phyloP scores from a whole-genome alignment of 2,329 filamentous ascomycete genomes.

The Colletotrichum tropicale region DNA sequence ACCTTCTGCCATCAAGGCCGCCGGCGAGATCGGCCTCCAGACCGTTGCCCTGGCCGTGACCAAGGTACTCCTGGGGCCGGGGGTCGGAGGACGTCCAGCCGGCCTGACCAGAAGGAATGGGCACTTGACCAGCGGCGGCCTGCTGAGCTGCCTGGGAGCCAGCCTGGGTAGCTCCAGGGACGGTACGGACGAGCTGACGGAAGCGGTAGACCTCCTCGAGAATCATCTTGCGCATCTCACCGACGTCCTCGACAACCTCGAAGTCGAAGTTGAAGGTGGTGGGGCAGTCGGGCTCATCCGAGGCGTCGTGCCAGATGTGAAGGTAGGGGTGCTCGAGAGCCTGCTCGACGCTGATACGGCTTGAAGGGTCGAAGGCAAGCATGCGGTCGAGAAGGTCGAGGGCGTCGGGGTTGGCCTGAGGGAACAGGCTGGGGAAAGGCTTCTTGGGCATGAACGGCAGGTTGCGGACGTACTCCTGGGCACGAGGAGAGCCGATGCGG shows the following conservation, averaged over 20 bases:
- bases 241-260: slow-evolving; percentile 94
- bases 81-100: slow-evolving; percentile 67
- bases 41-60: slow-evolving; percentile 42
- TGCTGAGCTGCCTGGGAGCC: slow-evolving; percentile 37
- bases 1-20: slow-evolving; percentile 55
- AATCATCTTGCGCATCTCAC: slow-evolving; percentile 96
- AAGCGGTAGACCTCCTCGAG: slow-evolving; percentile 92
- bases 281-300: slow-evolving; percentile 92
- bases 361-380: slow-evolving; percentile 95
- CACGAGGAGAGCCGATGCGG: slow-evolving; percentile 92
- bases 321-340: slow-evolving; percentile 97
- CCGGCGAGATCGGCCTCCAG: slow-evolving; percentile 65
- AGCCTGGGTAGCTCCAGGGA: slow-evolving; percentile 40
- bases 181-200: slow-evolving; percentile 66
- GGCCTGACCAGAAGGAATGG: slow-evolving; percentile 52
- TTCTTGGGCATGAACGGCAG: slow-evolving; percentile 94
- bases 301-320: slow-evolving; percentile 97
- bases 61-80: slow-evolving; percentile 61
- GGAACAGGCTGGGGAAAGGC: slow-evolving; percentile 86
- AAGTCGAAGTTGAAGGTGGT: slow-evolving; percentile 98
- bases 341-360: slow-evolving; percentile 91
- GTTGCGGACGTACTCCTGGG: slow-evolving; percentile 98
- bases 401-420: slow-evolving; percentile 92
- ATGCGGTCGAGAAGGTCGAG: slow-evolving; percentile 95
- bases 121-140: slow-evolving; percentile 48